A percentile compares a stretch with the other conserved stretches of the same genome.
These are phyloP conservation scores for Neurospora sp. DNA, from an alignment of 495 filamentous ascomycete species.

Conservation along the genomic window DNA sequence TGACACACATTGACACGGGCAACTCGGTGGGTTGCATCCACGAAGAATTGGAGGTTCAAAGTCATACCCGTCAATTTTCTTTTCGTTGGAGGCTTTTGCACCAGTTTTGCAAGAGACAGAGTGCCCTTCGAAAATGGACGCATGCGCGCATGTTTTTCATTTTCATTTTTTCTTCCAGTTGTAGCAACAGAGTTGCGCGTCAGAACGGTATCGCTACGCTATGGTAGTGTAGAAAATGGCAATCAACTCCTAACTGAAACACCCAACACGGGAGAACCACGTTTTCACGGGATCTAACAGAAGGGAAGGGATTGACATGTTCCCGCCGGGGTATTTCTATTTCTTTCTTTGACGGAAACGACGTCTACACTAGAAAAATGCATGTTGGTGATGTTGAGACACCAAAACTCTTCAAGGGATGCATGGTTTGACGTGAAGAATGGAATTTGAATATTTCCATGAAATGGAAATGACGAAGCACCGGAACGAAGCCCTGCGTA, in stretches of 20 bases:
- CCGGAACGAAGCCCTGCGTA: neutral
- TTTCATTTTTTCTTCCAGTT: neutral
- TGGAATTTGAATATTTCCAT: neutral
- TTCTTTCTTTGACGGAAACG: neutral
- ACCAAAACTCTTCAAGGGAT: neutral
- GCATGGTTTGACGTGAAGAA: neutral
- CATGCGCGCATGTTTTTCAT: neutral
- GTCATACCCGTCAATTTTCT: neutral
- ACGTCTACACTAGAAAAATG: neutral
- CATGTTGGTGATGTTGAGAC: neutral
- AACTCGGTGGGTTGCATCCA: neutral
- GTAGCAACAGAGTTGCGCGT: too few species aligned
- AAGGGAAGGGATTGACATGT: neutral
- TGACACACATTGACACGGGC: too few species aligned
- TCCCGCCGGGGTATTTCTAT: neutral
- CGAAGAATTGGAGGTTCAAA: neutral
- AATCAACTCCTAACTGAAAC: neutral
- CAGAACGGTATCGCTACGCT: too few species aligned
- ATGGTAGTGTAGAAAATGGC: neutral
- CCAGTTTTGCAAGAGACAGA: neutral
- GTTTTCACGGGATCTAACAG: neutral
- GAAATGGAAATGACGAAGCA: neutral
- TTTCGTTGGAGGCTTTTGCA: neutral
- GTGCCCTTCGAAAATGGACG: neutral
- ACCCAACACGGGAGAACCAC: neutral